Percentiles rank a stretch among this genome's conserved stretches.
phyloP scores from a whole-genome alignment of 768 basidiomycete species.

The Royoungia palumana region DNA sequence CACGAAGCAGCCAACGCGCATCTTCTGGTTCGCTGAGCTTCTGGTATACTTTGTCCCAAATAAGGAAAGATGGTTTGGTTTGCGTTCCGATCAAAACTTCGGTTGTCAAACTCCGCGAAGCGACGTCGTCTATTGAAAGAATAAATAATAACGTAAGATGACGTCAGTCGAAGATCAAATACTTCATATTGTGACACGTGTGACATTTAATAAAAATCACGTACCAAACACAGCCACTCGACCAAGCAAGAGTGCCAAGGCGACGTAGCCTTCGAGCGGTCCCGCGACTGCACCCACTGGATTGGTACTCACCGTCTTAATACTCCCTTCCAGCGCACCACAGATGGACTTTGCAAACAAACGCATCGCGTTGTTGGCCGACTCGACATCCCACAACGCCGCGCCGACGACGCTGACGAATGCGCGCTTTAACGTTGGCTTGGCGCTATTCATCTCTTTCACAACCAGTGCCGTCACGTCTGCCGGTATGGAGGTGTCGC shows the following conservation, averaged over 20 bases:
- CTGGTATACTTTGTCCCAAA: constrained; percentile 86
- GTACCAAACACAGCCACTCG: constrained; percentile 57
- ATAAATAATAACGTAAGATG: neutral
- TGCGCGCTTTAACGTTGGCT: constrained; percentile 56
- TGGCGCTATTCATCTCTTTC: constrained; percentile 71
- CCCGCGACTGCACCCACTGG: constrained; percentile 58
- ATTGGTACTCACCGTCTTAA: constrained; percentile 64
- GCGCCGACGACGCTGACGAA: constrained; percentile 63
- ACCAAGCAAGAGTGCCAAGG: constrained; percentile 64
- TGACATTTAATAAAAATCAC: constrained; percentile 18
- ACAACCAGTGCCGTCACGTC: constrained; percentile 49
- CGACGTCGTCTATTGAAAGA: constrained; percentile 38
- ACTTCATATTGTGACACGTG: neutral
- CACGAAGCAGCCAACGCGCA: constrained; percentile 73
- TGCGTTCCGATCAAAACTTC: constrained; percentile 44
- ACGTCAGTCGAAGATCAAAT: constrained; percentile 2
- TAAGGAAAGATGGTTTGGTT: constrained; percentile 78
- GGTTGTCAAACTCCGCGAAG: constrained; percentile 47
- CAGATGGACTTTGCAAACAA: constrained; percentile 53
- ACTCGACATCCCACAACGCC: constrained; percentile 46
- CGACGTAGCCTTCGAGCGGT: constrained; percentile 83
- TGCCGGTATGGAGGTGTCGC: constrained; percentile 39
- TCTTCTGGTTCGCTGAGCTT: constrained; percentile 62
- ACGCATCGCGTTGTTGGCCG: constrained; percentile 38
- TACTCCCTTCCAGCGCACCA: constrained; percentile 61